Evolutionary conservation across 768 basidiomycete genomes (phyloP).

Genomic region (Suillus paluster): DNA sequence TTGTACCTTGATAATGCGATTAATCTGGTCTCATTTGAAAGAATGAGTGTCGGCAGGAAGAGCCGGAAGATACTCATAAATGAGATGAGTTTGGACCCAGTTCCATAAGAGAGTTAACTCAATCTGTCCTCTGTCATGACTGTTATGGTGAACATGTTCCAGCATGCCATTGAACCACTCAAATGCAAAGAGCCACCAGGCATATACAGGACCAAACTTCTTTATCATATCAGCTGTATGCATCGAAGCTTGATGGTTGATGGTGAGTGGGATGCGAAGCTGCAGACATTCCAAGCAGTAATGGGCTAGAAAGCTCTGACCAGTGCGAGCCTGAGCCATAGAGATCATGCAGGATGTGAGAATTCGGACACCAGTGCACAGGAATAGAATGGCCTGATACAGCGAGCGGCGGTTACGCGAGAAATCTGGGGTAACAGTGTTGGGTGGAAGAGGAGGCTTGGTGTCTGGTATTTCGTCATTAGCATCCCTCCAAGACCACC

Average conservation of each 20-base stretch:
- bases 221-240: slow-evolving; percentile 29
- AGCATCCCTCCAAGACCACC: no score
- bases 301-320: background rate
- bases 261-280: slow-evolving; percentile 8
- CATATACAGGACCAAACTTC: slow-evolving; percentile 36
- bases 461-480: background rate
- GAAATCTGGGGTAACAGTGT: background rate
- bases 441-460: background rate
- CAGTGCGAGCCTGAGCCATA: no score
- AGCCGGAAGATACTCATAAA: no score
- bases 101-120: slow-evolving; percentile 35
- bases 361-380: background rate
- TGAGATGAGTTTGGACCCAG: slow-evolving; percentile 31
- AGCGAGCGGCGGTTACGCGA: background rate
- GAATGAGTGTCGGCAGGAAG: no score
- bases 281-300: background rate
- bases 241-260: slow-evolving; percentile 36
- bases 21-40: no score
- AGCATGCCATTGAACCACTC: slow-evolving; percentile 42
- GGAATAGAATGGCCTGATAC: background rate
- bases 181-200: slow-evolving; percentile 42
- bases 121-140: slow-evolving; percentile 33
- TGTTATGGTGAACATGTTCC: slow-evolving; percentile 39
- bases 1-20: no score
- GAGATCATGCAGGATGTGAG: background rate